Evolutionary conservation across 345 rosid species (phyloP).

Genomic region (Aquilaria sinensis): DNA sequence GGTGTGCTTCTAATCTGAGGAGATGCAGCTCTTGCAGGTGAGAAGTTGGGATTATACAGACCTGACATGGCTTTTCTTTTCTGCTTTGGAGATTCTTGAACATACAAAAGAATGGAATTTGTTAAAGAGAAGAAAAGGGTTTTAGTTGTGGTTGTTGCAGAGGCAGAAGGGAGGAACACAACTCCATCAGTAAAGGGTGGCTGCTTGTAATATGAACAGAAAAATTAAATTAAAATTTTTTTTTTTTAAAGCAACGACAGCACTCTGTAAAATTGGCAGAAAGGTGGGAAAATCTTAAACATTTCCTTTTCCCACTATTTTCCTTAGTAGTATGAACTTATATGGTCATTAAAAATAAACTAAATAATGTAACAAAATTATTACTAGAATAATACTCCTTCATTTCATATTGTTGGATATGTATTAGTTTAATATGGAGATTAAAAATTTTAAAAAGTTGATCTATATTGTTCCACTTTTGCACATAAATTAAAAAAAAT

Average conservation of each 20-base stretch:
- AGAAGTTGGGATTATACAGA: conserved; percentile 87
- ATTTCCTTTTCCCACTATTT: no score
- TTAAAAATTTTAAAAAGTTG: no score
- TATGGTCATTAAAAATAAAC: no score
- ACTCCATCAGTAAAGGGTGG: conserved; percentile 33
- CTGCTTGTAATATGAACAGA: conserved; percentile 10
- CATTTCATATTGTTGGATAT: no score
- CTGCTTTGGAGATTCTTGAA: conserved; percentile 15
- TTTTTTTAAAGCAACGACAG: neutral
- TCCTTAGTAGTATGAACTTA: no score
- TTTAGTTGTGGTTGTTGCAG: conserved; percentile 38
- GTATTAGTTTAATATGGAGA: no score
- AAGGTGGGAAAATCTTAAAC: no score
- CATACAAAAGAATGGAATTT: conserved; percentile 19
- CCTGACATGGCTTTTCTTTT: conserved; percentile 53
- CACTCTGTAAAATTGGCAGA: neutral
- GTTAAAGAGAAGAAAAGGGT: conserved; percentile 27
- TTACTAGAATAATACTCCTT: no score
- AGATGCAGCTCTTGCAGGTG: conserved; percentile 95
- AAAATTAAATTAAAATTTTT: neutral
- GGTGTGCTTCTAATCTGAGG: conserved; percentile 92
- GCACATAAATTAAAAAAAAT: no score
- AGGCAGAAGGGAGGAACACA: conserved; percentile 30
- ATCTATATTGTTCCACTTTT: no score
- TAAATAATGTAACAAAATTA: no score